These are phyloP conservation scores for Fusarium devonianum DNA, from an alignment of 2,329 filamentous ascomycete species.

Conservation along the genomic window DNA sequence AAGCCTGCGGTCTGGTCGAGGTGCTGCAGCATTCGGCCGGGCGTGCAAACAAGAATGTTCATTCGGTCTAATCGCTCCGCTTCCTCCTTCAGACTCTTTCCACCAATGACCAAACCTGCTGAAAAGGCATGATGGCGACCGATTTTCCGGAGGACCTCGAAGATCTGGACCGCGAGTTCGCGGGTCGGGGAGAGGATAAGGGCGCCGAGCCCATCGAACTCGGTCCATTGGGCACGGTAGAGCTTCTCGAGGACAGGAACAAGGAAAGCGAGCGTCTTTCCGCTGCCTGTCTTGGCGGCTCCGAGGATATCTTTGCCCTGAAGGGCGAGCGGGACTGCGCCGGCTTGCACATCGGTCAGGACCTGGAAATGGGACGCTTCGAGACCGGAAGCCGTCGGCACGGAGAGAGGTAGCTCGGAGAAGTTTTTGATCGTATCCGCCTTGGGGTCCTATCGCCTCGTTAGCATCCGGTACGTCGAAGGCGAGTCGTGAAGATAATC, in stretches of 20 bases:
- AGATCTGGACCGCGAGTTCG: constrained; percentile 95
- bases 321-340: constrained; percentile 86
- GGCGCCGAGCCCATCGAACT: constrained; percentile 88
- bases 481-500: not conserved
- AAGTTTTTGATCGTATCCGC: constrained; percentile 71
- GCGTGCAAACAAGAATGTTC: constrained; percentile 97
- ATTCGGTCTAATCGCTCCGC: constrained; percentile 84
- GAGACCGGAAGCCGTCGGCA: constrained; percentile 79
- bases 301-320: constrained; percentile 89
- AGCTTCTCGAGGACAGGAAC: constrained; percentile 92
- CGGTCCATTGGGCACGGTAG: constrained; percentile 87
- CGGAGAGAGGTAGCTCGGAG: constrained; percentile 83
- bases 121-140: constrained; percentile 90
- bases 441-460: constrained; percentile 63
- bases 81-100: constrained; percentile 88
- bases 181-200: constrained; percentile 93
- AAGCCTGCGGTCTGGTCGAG: constrained; percentile 92
- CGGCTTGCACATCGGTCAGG: constrained; percentile 89
- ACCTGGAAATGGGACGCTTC: constrained; percentile 87
- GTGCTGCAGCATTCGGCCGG: constrained; percentile 93
- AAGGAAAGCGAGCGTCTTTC: constrained; percentile 93
- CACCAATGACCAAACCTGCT: constrained; percentile 91
- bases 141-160: constrained; percentile 89
- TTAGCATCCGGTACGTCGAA: constrained; percentile 15
- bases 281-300: constrained; percentile 93